A percentile compares a stretch with the other conserved stretches of the same genome.
phyloP scores from a whole-genome alignment of 2,329 filamentous ascomycete genomes.

The Emericellopsis atlantica region DNA sequence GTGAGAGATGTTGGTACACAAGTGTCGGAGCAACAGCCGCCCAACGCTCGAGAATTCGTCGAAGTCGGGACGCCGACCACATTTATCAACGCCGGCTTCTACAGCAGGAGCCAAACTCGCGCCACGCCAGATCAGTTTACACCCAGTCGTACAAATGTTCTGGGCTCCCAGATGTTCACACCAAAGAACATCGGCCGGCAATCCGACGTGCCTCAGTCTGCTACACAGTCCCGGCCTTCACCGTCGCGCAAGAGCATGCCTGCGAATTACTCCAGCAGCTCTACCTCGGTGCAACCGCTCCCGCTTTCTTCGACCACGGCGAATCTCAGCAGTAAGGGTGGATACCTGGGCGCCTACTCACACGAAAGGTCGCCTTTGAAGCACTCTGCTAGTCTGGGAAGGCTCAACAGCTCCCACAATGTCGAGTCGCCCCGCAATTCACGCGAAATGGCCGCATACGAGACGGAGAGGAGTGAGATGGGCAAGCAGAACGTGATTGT shows the following conservation, averaged over 20 bases:
- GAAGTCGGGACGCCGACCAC: conserved; percentile 41
- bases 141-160: conserved; percentile 20
- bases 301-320: conserved; percentile 6
- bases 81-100: conserved; percentile 62
- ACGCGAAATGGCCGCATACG: conserved; percentile 46
- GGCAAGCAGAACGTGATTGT: conserved; percentile 25
- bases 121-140: conserved; percentile 45
- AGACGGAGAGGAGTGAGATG: conserved; percentile 27
- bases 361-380: conserved; percentile 75
- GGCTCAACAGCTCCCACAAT: conserved; percentile 31
- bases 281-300: conserved; percentile 9
- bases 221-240: conserved; percentile 7
- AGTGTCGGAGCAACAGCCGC: conserved; percentile 39
- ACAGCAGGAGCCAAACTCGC: conserved; percentile 70
- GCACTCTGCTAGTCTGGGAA: conserved; percentile 55
- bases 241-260: conserved; percentile 21
- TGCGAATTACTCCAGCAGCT: conserved; percentile 14
- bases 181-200: conserved; percentile 19
- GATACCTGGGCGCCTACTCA: conserved; percentile 67
- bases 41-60: conserved; percentile 29
- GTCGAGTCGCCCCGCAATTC: conserved; percentile 41
- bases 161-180: conserved; percentile 29
- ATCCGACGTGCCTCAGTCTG: conserved; percentile 19
- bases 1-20: conserved; percentile 73
- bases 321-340: conserved; percentile 36